Evolutionary conservation across 192 early-diverging fungal species (phyloP), one percentile per base, ranked within the genome.

Genomic region (Coemansia sp.): DNA sequence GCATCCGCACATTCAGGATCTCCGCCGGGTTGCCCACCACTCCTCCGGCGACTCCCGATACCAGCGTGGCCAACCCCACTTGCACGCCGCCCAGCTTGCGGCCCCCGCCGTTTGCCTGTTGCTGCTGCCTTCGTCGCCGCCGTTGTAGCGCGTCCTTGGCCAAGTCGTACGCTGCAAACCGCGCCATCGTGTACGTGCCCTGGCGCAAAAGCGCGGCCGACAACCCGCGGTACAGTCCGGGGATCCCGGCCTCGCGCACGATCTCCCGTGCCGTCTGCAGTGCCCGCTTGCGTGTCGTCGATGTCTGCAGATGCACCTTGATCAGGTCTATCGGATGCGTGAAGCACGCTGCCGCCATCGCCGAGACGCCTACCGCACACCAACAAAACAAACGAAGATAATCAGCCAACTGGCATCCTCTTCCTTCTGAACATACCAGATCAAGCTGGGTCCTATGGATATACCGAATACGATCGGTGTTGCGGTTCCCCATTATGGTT

Each of bases 221-320:
- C 21, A 93, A 76, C n/a, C 91, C 91, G 49, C 63, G 85, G 76
- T 90, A 99, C 15, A 99, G 80, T 8, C 90, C 91, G 18, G 88
- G 71, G 12, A 92, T 64, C n/a, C 95, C 95, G 40, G 94, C 88
- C 65, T 90, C 88, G 2, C 83, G 83, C 42, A 94, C 76, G 0
- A 95, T 93, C 74, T 83, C 91, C 72, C 54, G 89, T 87, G 65
- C 62, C 7, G 71, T 73, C 8, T 67, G 73, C 36, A 74, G 43
- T 3, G 67, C 76, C 5, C 32, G 83, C 76, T 55, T 88, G 83
- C 40, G 86, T 77, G 46, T 54, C 11, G 62, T 70, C 4, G 74
- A 74, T 43, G 93, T 98, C 69, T 98, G 96, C 54, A 98, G 74
- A 13, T 94, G 89, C 40, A 98, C 96, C 72, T 98, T 96, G 56